phyloP scores from a whole-genome alignment of 2,329 filamentous ascomycete species.

The Neocucurbitaria cava region DNA sequence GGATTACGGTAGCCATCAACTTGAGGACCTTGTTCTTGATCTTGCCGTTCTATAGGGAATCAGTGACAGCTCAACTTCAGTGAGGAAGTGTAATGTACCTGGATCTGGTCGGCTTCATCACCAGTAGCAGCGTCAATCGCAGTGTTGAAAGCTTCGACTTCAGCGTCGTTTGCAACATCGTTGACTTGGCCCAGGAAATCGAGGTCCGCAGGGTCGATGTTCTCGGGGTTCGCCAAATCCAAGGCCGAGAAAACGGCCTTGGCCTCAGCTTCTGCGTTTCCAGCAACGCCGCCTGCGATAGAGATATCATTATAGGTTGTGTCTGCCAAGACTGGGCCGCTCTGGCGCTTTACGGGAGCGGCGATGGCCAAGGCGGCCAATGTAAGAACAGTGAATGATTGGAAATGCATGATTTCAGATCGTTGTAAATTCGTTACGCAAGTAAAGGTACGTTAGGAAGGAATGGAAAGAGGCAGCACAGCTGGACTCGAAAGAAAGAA shows the following conservation, averaged over 20 bases:
- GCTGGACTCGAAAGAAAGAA: constrained; percentile 25
- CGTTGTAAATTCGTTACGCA: background rate
- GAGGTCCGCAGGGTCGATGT: constrained; percentile 57
- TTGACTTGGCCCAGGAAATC: constrained; percentile 62
- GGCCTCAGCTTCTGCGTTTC: constrained; percentile 62
- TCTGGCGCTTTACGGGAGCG: constrained; percentile 34
- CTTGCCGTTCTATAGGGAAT: constrained; percentile 56
- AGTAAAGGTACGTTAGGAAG: constrained; percentile 2
- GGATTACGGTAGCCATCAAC: constrained; percentile 60
- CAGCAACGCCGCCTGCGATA: constrained; percentile 59
- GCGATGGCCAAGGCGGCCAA: constrained; percentile 36
- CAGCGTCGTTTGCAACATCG: constrained; percentile 62
- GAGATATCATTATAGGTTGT: constrained; percentile 53
- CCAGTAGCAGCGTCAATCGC: constrained; percentile 58
- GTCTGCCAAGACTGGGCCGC: constrained; percentile 31
- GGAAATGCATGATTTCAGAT: constrained; percentile 39
- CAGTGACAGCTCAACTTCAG: background rate
- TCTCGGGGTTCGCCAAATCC: constrained; percentile 55
- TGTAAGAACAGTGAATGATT: constrained; percentile 32
- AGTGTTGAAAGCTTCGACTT: constrained; percentile 62
- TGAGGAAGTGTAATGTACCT: constrained; percentile 13
- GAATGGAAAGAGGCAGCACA: constrained; percentile 27
- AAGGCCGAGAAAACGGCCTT: constrained; percentile 62
- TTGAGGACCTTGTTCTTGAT: constrained; percentile 69
- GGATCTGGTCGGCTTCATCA: constrained; percentile 54